phyloP scores from a whole-genome alignment of 176 grass and related monocot genomes.

The Bonia amplexicaulis region DNA sequence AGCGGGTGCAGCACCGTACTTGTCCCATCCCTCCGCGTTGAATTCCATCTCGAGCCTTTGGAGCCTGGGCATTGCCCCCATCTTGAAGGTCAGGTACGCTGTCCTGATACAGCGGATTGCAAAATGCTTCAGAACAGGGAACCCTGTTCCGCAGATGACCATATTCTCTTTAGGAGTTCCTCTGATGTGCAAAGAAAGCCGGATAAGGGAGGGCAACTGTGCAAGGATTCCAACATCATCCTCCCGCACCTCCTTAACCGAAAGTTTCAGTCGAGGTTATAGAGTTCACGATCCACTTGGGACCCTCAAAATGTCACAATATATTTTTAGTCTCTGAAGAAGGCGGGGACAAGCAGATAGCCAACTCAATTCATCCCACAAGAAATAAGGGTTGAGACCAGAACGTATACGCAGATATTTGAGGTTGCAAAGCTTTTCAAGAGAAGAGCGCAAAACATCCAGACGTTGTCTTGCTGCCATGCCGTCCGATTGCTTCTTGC shows the following conservation, averaged over 20 bases:
- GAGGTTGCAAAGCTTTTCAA: background rate
- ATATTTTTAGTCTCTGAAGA: background rate
- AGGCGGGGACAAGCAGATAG: no score
- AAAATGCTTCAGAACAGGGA: no score
- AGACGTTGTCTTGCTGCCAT: background rate
- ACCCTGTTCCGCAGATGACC: background rate
- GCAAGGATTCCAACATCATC: background rate
- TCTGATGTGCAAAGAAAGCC: fast-evolving
- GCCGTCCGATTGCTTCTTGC: no score
- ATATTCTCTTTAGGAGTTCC: background rate
- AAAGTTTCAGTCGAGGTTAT: background rate
- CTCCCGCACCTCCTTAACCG: background rate
- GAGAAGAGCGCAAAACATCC: background rate
- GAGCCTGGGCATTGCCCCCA: no score
- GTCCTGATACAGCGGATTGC: no score
- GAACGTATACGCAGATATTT: background rate
- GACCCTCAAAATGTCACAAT: no score
- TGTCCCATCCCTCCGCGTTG: background rate
- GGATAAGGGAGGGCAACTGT: background rate
- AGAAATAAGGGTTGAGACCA: fast-evolving
- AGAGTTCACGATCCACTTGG: background rate
- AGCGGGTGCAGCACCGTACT: background rate
- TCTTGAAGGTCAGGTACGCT: no score
- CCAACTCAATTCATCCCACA: background rate
- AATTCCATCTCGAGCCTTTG: background rate